phyloP scores from a whole-genome alignment of 2,329 filamentous ascomycete species.

The Ciborinia camelliae region DNA sequence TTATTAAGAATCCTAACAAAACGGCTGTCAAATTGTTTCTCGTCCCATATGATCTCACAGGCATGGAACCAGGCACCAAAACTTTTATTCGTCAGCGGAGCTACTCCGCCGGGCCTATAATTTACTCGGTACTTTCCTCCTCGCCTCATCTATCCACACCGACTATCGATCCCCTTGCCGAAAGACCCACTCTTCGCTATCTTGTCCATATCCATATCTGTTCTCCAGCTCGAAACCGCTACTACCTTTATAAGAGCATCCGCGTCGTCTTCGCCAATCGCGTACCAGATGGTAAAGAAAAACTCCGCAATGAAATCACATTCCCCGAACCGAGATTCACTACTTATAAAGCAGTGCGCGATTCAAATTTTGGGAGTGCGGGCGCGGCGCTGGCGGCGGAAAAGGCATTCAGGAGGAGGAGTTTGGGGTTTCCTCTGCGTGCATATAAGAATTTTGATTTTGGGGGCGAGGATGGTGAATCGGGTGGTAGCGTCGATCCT shows the following conservation, averaged over 20 bases:
- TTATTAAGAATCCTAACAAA: conserved; percentile 98
- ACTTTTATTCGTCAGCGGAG: conserved; percentile 94
- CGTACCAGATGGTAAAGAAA: conserved; percentile 93
- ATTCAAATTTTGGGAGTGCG: conserved; percentile 37
- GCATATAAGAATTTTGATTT: conserved; percentile 32
- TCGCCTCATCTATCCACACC: conserved; percentile 22
- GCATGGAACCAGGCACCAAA: conserved; percentile 92
- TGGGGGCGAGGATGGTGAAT: conserved; percentile 34
- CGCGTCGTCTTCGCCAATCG: conserved; percentile 95
- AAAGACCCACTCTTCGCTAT: conserved; percentile 78
- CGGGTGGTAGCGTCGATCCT: conserved; percentile 40
- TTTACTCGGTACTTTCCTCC: conserved; percentile 50
- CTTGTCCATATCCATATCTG: conserved; percentile 92
- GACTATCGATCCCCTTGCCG: conserved; percentile 36
- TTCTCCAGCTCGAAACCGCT: conserved; percentile 76
- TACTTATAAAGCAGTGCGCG: conserved; percentile 62
- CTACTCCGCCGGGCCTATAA: conserved; percentile 82
- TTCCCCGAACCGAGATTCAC: conserved; percentile 84
- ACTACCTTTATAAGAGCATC: conserved; percentile 87
- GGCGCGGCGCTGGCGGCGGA: conserved; percentile 55
- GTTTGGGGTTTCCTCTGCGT: conserved; percentile 46
- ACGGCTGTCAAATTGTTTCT: conserved; percentile 96
- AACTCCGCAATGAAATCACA: conserved; percentile 83
- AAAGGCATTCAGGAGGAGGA: conserved; percentile 56
- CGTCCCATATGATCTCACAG: conserved; percentile 84